These are phyloP conservation scores for Hypholoma sublateritium DNA, from an alignment of 768 basidiomycete species.

Conservation along the genomic window DNA sequence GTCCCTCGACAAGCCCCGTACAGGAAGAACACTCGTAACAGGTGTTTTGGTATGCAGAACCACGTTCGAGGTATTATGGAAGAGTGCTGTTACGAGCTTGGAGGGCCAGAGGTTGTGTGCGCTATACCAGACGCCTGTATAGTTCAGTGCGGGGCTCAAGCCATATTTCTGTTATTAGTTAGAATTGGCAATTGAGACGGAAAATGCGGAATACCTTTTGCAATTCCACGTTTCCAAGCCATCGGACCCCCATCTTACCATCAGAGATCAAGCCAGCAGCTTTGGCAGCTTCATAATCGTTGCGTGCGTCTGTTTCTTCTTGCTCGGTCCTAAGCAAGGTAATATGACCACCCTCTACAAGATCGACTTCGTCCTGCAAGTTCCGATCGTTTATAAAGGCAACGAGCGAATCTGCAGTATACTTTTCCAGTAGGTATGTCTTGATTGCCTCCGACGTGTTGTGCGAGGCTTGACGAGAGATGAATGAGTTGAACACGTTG, in stretches of 20 bases:
- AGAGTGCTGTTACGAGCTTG: slow-evolving; percentile 76
- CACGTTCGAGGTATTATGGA: slow-evolving; percentile 41
- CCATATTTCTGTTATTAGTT: slow-evolving; percentile 21
- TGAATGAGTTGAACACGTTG: slow-evolving; percentile 45
- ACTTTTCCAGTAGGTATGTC: slow-evolving; percentile 53
- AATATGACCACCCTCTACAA: slow-evolving; percentile 58
- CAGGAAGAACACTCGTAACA: slow-evolving; percentile 43
- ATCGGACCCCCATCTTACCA: slow-evolving; percentile 31
- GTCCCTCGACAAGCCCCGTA: not conserved
- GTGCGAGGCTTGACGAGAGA: slow-evolving; percentile 31
- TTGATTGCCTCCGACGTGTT: slow-evolving; percentile 57
- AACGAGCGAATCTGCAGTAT: slow-evolving; percentile 51
- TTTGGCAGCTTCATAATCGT: slow-evolving; percentile 54
- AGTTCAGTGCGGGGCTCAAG: slow-evolving; percentile 40
- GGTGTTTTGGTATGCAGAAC: slow-evolving; percentile 74
- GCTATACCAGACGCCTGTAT: slow-evolving; percentile 50
- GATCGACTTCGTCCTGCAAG: slow-evolving; percentile 53
- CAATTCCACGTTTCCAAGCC: slow-evolving; percentile 48
- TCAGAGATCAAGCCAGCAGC: slow-evolving; percentile 48
- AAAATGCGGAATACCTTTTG: slow-evolving; percentile 36
- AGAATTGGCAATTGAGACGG: not conserved
- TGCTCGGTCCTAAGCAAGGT: slow-evolving; percentile 46
- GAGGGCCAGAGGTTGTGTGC: slow-evolving; percentile 77
- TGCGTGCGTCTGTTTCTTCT: slow-evolving; percentile 36
- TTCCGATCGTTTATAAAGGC: slow-evolving; percentile 44